Evolutionary conservation across 352 stramenopile species (phyloP).

Genomic region (Pythium phragmitis): DNA sequence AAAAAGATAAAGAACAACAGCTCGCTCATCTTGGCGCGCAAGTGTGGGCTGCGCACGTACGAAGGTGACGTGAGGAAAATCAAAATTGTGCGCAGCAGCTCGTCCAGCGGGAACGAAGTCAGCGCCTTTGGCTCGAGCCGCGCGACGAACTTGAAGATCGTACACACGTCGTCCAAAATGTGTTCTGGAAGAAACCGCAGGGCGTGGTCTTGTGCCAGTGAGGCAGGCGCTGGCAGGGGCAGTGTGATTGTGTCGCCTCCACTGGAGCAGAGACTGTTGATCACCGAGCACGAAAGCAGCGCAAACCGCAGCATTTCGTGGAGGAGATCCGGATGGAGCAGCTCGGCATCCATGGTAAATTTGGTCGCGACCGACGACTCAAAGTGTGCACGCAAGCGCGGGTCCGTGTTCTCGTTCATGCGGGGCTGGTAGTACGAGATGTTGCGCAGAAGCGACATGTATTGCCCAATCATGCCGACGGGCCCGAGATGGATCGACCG

Average conservation of each 20-base stretch:
- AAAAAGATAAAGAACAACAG: conserved; percentile 96
- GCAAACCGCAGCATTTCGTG: conserved; percentile 77
- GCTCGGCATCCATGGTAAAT: conserved; percentile 78
- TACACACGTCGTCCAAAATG: conserved; percentile 94
- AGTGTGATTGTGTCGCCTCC: conserved; percentile 26
- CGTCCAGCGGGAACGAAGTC: conserved; percentile 76
- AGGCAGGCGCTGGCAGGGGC: conserved; percentile 37
- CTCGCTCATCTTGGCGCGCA: conserved; percentile 96
- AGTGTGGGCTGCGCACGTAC: conserved; percentile 89
- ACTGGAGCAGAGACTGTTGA: conserved; percentile 53
- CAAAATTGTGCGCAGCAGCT: conserved; percentile 90
- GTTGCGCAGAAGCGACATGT: conserved; percentile 88
- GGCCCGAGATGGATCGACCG: conserved; percentile 91
- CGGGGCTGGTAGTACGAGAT: conserved; percentile 86
- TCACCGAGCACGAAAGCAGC: conserved; percentile 59
- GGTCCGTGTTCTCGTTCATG: conserved; percentile 74
- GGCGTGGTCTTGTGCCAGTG: conserved; percentile 30
- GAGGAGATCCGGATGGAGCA: conserved; percentile 75
- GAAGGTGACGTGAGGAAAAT: conserved; percentile 88
- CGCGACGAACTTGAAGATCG: conserved; percentile 90
- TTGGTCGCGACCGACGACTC: conserved; percentile 67
- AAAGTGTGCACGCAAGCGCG: conserved; percentile 72
- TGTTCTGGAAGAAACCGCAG: conserved; percentile 93
- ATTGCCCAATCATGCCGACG: conserved; percentile 78
- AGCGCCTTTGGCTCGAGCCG: conserved; percentile 87